phyloP scores from a whole-genome alignment of 2,329 filamentous ascomycete species.

The Claviceps quebecensis region DNA sequence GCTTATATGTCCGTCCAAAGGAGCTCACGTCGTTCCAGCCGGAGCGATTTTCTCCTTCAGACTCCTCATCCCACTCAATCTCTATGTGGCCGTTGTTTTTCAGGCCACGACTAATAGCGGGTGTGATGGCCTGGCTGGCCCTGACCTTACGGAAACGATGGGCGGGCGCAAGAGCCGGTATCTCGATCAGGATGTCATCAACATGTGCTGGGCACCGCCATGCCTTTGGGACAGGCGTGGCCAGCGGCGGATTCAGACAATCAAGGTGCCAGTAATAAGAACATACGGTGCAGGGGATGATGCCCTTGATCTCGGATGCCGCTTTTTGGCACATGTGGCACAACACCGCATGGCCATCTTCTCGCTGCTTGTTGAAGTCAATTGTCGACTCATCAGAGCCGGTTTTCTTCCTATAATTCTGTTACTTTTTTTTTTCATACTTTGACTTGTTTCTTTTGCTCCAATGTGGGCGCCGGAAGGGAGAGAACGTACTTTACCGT shows the following conservation, averaged over 20 bases:
- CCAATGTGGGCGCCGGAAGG: no score
- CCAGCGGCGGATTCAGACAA: conserved; percentile 73
- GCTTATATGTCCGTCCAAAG: conserved; percentile 50
- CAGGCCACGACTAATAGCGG: conserved; percentile 47
- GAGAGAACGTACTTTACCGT: conserved; percentile 42
- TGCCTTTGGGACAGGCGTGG: conserved; percentile 59
- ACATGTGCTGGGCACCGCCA: conserved; percentile 87
- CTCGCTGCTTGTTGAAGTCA: conserved; percentile 55
- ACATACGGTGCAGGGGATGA: conserved; percentile 80
- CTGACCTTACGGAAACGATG: conserved; percentile 50
- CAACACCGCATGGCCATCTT: conserved; percentile 63
- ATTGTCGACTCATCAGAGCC: conserved; percentile 46
- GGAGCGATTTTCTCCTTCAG: conserved; percentile 39
- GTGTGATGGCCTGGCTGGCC: conserved; percentile 35
- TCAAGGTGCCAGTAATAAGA: conserved; percentile 79
- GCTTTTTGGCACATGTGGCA: conserved; percentile 64
- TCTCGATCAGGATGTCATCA: conserved; percentile 54
- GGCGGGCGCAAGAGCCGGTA: conserved; percentile 44
- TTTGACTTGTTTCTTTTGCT: neutral
- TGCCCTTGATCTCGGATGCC: conserved; percentile 46
- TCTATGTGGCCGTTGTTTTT: conserved; percentile 61
- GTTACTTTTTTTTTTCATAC: neutral
- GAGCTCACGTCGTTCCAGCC: conserved; percentile 44
- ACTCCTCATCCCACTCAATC: conserved; percentile 45
- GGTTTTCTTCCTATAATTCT: conserved; percentile 31